Base-by-base conservation (phyloP, 768 basidiomycete genomes). In the Epithele typhae region DNA sequence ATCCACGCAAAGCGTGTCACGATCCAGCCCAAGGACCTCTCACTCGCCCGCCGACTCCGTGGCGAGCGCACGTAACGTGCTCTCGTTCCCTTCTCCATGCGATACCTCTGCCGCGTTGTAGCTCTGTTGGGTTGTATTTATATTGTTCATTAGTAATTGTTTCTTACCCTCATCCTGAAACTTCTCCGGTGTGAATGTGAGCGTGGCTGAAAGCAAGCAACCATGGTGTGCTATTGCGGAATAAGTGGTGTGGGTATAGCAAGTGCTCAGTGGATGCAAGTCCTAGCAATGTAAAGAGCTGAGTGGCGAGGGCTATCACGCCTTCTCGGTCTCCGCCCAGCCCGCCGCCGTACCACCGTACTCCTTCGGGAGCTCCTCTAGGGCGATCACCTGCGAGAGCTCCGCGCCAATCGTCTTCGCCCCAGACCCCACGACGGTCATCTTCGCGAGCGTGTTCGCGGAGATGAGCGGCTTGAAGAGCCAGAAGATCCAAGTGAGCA, bases 401-500 rank as follows among this genome's bases (percentile, higher is more conserved):
- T 79, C 79, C 53, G 77, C 77, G 46, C 73, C 70, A 36, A 91
- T 78, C 0, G 76, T 66, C 47, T 70, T 64, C n/a, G 73, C 62
- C 14, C 87, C 80, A 19, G 73, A 70, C 34, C 88, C 88, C 15
- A 88, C 83, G 30, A 91, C 82, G 25, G 71, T 68, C 84, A 92
- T 87, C 72, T 91, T 92, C 7, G 82, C 81, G 25, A 87, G 60
- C n/a, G 89, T 91, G 23, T 76, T 76, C 6, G 84, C 63, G 1
- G 88, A 77, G 12, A 92, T 62, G 52, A 92, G 60, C 0, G 87
- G 75, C 60, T 84, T 91, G 73, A 91, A 90, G 18, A 68, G 49
- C 88, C 88, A 91, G 68, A 88, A 92, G 49, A 92, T 74, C 87
- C 88, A 91, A 33, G 81, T 76, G 55, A 90, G 71, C 47, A 87